phyloP scores from a whole-genome alignment of 176 grass and related monocot genomes.

The Oryza australiensis region DNA sequence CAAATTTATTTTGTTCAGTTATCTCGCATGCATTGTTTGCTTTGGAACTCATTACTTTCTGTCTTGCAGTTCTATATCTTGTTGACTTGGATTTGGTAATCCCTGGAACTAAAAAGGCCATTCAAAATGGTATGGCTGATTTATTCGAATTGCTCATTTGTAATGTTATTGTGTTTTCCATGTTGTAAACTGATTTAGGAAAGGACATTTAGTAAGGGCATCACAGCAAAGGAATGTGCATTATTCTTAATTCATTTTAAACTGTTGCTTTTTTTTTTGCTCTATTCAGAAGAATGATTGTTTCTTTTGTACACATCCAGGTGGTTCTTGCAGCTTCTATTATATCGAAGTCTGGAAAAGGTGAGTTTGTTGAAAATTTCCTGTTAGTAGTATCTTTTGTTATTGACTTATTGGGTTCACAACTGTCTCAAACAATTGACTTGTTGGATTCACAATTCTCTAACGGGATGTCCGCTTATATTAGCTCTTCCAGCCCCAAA shows the following conservation, averaged over 20 bases:
- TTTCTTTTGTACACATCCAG: slow-evolving; percentile 42
- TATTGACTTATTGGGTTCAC: neutral
- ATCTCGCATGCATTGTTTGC: neutral
- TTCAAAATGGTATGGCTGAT: slow-evolving; percentile 49
- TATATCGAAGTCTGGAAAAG: slow-evolving; percentile 80
- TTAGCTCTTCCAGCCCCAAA: neutral
- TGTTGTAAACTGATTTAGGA: slow-evolving; percentile 15
- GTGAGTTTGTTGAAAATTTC: slow-evolving; percentile 39
- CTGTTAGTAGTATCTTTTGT: neutral
- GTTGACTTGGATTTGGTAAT: slow-evolving; percentile 25
- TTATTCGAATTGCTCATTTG: neutral
- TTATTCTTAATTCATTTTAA: slow-evolving; percentile 8
- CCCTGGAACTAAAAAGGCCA: neutral
- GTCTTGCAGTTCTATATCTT: slow-evolving; percentile 26
- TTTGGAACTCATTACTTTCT: slow-evolving; percentile 27
- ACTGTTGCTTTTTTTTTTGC: neutral
- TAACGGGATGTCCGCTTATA: neutral
- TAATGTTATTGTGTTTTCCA: neutral
- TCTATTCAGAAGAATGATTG: slow-evolving; percentile 16
- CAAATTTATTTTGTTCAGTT: slow-evolving; percentile 2
- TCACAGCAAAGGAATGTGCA: neutral
- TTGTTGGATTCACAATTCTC: neutral
- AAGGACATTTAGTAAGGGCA: neutral
- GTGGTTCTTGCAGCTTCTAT: slow-evolving; percentile 79
- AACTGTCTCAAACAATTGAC: neutral